phyloP scores from a whole-genome alignment of 805 yeast genomes.

The Suhomyces tanzawaensis region DNA sequence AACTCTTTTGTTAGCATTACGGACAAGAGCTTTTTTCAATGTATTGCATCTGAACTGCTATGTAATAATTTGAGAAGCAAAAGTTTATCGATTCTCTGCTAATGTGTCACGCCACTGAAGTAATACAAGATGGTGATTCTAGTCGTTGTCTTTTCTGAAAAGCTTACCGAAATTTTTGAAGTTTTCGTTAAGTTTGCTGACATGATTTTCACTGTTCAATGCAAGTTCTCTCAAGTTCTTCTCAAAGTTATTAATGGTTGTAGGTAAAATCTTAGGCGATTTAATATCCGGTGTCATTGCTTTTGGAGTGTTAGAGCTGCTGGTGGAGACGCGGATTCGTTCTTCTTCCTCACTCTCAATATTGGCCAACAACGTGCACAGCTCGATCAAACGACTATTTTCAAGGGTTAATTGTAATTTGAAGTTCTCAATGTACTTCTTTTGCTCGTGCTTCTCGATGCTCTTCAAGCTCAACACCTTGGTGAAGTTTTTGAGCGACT shows the following conservation, averaged over 20 bases:
- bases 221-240: slow-evolving; percentile 47
- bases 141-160: slow-evolving; percentile 33
- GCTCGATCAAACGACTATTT: slow-evolving; percentile 24
- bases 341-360: slow-evolving; percentile 26
- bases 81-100: no score
- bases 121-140: no score
- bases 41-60: no score
- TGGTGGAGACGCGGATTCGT: background rate
- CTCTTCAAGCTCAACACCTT: slow-evolving; percentile 68
- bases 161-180: slow-evolving; percentile 60
- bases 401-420: slow-evolving; percentile 31
- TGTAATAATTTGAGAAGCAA: no score
- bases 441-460: slow-evolving; percentile 29
- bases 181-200: slow-evolving; percentile 64
- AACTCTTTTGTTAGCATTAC: no score
- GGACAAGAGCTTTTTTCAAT: no score
- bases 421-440: slow-evolving; percentile 36
- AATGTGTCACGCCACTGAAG: no score
- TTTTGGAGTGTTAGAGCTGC: background rate
- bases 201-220: slow-evolving; percentile 54
- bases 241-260: slow-evolving; percentile 42
- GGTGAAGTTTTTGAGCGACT: slow-evolving; percentile 56
- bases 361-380: slow-evolving; percentile 29
- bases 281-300: slow-evolving; percentile 8
- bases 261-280: slow-evolving; percentile 26